These are phyloP conservation scores for Annona squamosa DNA, from an alignment of 164 flowering plant species.

Conservation along the genomic window DNA sequence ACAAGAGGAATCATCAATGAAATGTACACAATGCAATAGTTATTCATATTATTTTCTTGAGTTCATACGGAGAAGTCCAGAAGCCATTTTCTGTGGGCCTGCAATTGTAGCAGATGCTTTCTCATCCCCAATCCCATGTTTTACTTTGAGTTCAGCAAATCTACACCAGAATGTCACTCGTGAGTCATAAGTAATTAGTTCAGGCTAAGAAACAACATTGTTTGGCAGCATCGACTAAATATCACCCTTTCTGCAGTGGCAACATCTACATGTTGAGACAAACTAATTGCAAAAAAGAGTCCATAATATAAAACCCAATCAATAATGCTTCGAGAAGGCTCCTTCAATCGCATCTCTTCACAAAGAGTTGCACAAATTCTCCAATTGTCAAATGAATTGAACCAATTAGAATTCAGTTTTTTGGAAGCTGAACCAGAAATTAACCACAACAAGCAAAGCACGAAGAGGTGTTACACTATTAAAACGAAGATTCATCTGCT, in stretches of 20 bases:
- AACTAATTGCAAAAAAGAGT: background rate
- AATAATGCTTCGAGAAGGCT: background rate
- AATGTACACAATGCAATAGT: background rate
- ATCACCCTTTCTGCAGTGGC: background rate
- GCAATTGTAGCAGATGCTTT: constrained; percentile 36
- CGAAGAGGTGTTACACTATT: background rate
- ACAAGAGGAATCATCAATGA: background rate
- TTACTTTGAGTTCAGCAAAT: constrained; percentile 60
- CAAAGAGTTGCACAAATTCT: background rate
- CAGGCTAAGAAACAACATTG: background rate
- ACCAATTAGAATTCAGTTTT: background rate
- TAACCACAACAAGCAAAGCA: background rate
- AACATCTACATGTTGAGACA: background rate
- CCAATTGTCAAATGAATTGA: background rate
- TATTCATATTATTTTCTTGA: background rate
- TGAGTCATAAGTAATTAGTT: background rate
- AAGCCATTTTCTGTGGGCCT: constrained; percentile 82
- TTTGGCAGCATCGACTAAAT: background rate
- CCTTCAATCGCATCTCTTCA: background rate
- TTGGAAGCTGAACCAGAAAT: background rate
- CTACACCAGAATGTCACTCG: constrained; percentile 23
- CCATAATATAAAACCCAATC: background rate
- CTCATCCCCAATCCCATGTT: constrained; percentile 86
- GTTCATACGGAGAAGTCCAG: constrained; percentile 76
- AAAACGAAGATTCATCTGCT: background rate